A percentile compares a stretch with the other conserved stretches of the same genome.
These are phyloP conservation scores for Pseudonitzschia multiseries DNA, from an alignment of 108 stramenopile species.

Conservation along the genomic window DNA sequence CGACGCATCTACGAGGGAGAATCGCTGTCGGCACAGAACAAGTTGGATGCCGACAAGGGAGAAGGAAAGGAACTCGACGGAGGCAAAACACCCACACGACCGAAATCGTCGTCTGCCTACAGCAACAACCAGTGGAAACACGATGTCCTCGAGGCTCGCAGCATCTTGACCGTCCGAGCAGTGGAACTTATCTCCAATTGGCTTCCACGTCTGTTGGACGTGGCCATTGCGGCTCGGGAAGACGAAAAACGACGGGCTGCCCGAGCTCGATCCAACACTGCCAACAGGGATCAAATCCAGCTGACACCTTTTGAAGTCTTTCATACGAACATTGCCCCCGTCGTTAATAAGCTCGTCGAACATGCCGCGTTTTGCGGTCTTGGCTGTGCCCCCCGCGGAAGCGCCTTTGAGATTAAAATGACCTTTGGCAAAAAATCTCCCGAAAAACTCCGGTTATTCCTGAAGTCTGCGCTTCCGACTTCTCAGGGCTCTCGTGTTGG, in stretches of 20 bases:
- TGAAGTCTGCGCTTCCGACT: constrained; percentile 76
- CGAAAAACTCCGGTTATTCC: constrained; percentile 65
- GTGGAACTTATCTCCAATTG: constrained; percentile 69
- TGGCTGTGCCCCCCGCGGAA: constrained; percentile 60
- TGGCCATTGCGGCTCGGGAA: constrained; percentile 76
- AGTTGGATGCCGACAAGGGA: constrained; percentile 16
- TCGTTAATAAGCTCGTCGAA: constrained; percentile 65
- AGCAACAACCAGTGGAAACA: constrained; percentile 85
- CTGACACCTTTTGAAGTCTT: constrained; percentile 74
- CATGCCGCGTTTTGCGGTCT: constrained; percentile 82
- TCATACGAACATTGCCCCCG: constrained; percentile 59
- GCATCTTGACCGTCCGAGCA: constrained; percentile 66
- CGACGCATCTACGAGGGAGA: constrained; percentile 71
- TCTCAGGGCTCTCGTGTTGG: constrained; percentile 79
- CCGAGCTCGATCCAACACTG: constrained; percentile 29
- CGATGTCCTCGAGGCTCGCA: constrained; percentile 79
- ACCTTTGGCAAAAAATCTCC: constrained; percentile 72
- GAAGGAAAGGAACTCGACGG: constrained; percentile 5
- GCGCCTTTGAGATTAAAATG: constrained; percentile 66
- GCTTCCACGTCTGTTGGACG: constrained; percentile 74
- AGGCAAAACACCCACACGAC: background rate
- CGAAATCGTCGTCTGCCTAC: constrained; percentile 29
- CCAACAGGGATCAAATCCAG: constrained; percentile 13
- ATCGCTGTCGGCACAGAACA: constrained; percentile 34
- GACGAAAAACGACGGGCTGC: constrained; percentile 83